Evolutionary conservation across 192 early-diverging fungal species (phyloP).

Genomic region (Haplosporangium gracile): DNA sequence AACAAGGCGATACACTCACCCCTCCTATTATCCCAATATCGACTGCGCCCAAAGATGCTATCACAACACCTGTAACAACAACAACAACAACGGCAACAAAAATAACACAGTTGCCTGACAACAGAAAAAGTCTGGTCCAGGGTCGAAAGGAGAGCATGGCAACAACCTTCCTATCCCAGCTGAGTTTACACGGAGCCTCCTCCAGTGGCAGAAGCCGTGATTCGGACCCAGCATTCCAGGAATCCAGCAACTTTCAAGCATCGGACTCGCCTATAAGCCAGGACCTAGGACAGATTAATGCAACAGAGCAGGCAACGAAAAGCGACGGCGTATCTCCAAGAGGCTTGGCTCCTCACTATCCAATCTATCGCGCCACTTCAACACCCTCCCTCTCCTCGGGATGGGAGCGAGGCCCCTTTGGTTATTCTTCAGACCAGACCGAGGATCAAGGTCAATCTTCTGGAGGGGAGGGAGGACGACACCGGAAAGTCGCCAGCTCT

Average conservation of each 20-base stretch:
- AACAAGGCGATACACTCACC: background rate
- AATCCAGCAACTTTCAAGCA: conserved; percentile 7
- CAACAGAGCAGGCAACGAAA: background rate
- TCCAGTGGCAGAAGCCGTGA: background rate
- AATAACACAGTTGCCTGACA: background rate
- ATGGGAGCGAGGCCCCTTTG: background rate
- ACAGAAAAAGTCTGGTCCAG: conserved; percentile 10
- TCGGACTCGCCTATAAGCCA: background rate
- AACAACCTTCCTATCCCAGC: conserved; percentile 27
- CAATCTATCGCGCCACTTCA: conserved; percentile 28
- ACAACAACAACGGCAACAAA: background rate
- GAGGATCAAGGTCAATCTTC: background rate
- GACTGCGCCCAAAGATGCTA: background rate
- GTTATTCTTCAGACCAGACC: background rate
- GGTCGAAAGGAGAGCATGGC: conserved; percentile 34
- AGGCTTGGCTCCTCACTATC: background rate
- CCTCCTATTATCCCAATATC: background rate
- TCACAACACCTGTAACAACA: background rate
- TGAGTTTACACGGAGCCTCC: conserved; percentile 30
- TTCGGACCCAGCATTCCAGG: background rate
- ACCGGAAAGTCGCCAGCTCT: conserved; percentile 11
- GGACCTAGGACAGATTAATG: background rate
- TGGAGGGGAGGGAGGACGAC: background rate
- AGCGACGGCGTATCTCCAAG: background rate
- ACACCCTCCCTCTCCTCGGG: conserved; percentile 25